Base-by-base conservation (phyloP, 371 early-diverging fungal genomes). In the Rhizopus arrhizus region DNA sequence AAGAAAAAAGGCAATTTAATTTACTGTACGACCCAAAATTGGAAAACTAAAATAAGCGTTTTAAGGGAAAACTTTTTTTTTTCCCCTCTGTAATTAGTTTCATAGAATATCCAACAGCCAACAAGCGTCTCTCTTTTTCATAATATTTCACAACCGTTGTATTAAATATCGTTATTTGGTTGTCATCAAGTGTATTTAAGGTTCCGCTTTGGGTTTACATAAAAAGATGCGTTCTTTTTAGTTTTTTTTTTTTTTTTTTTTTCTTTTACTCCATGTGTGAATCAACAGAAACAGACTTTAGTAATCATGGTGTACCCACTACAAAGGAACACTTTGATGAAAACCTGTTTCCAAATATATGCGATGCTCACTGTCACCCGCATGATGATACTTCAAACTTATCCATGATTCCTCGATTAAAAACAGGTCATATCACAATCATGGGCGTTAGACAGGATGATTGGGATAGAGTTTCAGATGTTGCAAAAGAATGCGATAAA, bases 391-490 rank as follows among this genome's bases (percentile, higher is more conserved):
- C 52, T 4, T 64, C 70, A 0, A 36, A 68, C 3, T 58, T 78
- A 0, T 33, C 34, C 15, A 11, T 47, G n/a, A 78, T 81, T 56
- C 48, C 71, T 1, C 47, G 59, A 40, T 53, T 81, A 3, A 62
- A 68, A 34, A 77, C 76, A 9, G 78, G 76, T 1, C 78, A 74
- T 49, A 33, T 81, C n/a, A 78, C 78, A 0, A 50, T 78, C 4
- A 81, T 81, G 81, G 81, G 81, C 0, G 78, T 78, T 2, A 64
- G 78, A 22, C 73, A 68, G 53, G 78, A 77, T 33, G 81, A 81
- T 49, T 81, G 81, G 81, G 75, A 72, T 41, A 41, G 35, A 0
- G 81, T 81, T 3, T 53, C 70, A 12, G 29, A 58, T 13, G 72
- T 77, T 28, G 64, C 72, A 11, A 43, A 49, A n/a, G 45, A 54